Percentiles rank a stretch among this genome's conserved stretches.
Evolutionary conservation across 2,329 filamentous ascomycete species (phyloP).

Genomic region (Fusarium virguliforme): DNA sequence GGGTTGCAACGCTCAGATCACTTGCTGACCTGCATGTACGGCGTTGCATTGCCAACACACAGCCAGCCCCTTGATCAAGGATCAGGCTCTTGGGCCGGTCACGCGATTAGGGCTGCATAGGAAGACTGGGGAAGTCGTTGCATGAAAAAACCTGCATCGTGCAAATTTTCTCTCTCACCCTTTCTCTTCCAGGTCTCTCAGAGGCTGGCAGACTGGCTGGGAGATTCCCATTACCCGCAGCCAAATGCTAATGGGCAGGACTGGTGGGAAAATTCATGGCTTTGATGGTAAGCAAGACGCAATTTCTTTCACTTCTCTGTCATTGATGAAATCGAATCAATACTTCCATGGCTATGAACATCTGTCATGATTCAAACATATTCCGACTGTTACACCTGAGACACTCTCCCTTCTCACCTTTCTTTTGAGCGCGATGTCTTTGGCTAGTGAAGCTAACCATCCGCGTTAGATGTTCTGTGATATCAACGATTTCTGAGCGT

Average conservation of each 20-base stretch:
- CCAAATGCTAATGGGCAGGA: background rate
- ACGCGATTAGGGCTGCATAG: background rate
- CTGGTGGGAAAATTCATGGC: background rate
- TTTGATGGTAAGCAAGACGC: background rate
- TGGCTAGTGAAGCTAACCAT: background rate
- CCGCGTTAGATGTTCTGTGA: background rate
- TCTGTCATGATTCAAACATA: conserved; percentile 5
- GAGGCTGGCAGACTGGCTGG: too few species aligned
- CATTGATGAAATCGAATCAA: conserved; percentile 20
- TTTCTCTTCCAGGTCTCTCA: background rate
- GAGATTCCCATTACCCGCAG: too few species aligned
- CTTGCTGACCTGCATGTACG: background rate
- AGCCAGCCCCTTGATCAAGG: background rate
- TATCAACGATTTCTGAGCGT: background rate
- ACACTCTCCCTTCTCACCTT: background rate
- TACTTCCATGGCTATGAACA: conserved; percentile 23
- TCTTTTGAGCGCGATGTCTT: background rate
- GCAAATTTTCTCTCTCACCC: background rate
- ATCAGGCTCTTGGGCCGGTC: background rate
- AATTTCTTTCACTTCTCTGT: background rate
- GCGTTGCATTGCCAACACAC: conserved; percentile 4
- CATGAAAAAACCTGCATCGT: background rate
- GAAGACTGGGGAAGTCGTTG: background rate
- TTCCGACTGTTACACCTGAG: conserved; percentile 20
- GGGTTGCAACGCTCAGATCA: conserved; percentile 6